Evolutionary conservation across 73 alveolate species (phyloP).

Genomic region (Tetrahymena malaccensis): DNA sequence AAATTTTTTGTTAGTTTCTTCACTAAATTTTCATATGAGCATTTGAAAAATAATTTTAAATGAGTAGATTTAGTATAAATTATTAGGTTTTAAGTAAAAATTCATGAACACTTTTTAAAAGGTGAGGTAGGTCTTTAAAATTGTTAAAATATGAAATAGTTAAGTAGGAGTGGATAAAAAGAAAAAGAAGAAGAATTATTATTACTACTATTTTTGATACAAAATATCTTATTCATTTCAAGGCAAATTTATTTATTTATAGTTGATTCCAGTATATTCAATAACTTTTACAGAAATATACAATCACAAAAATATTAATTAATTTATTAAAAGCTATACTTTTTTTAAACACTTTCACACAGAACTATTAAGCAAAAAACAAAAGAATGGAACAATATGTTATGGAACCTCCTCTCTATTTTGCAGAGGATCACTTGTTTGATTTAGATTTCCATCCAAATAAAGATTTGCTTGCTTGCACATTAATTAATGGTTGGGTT

Average conservation of each 20-base stretch:
- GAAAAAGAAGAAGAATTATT: not conserved
- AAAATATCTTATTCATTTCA: not conserved
- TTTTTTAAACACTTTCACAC: not conserved
- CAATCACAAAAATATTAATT: not conserved
- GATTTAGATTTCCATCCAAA: slow-evolving; percentile 61
- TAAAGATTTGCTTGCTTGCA: slow-evolving; percentile 48
- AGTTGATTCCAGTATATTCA: not conserved
- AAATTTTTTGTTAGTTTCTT: too few species aligned
- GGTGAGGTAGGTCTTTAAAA: not conserved
- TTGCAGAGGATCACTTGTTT: slow-evolving; percentile 64
- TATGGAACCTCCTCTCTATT: slow-evolving; percentile 66
- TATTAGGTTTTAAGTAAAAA: too few species aligned
- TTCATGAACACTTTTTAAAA: not conserved
- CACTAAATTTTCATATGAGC: too few species aligned
- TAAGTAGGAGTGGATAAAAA: not conserved
- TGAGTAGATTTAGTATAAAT: too few species aligned
- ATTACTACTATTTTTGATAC: not conserved
- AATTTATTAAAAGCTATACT: not conserved
- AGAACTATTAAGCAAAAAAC: not conserved
- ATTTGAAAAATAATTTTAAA: too few species aligned
- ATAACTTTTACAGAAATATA: not conserved
- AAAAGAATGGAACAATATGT: not conserved
- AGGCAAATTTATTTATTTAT: not conserved
- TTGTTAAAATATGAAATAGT: not conserved
- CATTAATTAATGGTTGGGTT: slow-evolving; percentile 59